Conservation (phyloP, 2,329 filamentous ascomycete genomes). For the Fusarium cicatricum region DNA sequence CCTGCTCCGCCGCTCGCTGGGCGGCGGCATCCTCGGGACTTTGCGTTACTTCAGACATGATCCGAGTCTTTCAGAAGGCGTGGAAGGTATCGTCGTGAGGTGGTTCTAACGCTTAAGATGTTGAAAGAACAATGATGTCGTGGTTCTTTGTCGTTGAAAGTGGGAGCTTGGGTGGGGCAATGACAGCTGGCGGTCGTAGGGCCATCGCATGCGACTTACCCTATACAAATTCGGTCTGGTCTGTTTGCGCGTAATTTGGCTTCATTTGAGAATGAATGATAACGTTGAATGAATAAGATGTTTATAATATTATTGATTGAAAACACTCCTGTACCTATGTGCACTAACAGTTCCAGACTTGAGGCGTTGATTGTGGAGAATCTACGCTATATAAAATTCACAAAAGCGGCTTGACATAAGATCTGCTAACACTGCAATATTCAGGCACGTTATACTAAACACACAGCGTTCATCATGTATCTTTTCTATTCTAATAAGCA, state of each 20-base stretch:
- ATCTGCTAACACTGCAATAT: not conserved
- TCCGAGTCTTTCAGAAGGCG: not conserved
- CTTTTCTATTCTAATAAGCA: constrained; percentile 40
- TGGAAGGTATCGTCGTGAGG: constrained; percentile 2
- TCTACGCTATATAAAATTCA: no score
- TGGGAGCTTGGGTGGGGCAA: constrained; percentile 20
- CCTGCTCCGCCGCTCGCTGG: constrained; percentile 68
- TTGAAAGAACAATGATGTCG: constrained; percentile 21
- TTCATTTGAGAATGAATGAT: no score
- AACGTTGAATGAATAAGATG: no score
- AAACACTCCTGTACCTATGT: no score
- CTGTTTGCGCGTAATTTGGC: no score
- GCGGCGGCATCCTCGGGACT: constrained; percentile 56
- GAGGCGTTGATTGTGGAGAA: no score
- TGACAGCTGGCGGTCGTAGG: constrained; percentile 24
- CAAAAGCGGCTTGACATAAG: no score
- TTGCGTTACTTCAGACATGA: constrained; percentile 52
- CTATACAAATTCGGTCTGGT: no score
- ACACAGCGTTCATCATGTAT: constrained; percentile 34
- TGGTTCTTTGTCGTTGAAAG: constrained; percentile 16
- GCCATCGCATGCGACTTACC: constrained; percentile 7
- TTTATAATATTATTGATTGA: no score
- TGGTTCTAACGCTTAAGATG: constrained; percentile 9
- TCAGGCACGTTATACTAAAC: not conserved
- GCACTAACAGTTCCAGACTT: no score